These are phyloP conservation scores for Leucaena leucocephala DNA, from an alignment of 306 rosid genomes.

Conservation along the genomic window DNA sequence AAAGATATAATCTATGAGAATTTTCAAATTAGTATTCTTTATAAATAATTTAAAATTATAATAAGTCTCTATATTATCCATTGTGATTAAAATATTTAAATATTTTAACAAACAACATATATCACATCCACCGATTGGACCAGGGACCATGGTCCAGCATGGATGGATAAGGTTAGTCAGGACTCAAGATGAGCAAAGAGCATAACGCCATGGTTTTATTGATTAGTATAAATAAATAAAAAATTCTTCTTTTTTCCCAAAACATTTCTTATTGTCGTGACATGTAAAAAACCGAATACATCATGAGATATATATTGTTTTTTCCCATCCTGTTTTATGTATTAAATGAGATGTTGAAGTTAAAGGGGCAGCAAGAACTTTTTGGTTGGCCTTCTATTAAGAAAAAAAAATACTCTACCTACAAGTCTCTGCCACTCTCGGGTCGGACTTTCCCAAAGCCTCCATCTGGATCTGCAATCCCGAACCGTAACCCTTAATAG, in stretches of 20 bases:
- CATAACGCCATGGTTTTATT: not conserved
- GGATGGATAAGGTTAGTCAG: slow-evolving; percentile 35
- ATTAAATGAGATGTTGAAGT: not conserved
- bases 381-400: not conserved
- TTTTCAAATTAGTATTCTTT: not conserved
- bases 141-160: not conserved
- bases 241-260: not conserved
- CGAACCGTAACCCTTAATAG: slow-evolving; percentile 71
- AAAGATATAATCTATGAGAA: not conserved
- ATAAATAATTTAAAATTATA: not conserved
- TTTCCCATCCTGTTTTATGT: not conserved
- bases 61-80: not conserved
- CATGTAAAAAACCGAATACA: not conserved
- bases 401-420: slow-evolving; percentile 40
- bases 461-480: slow-evolving; percentile 67
- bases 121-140: not conserved
- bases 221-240: too few species aligned
- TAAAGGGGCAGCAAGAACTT: not conserved
- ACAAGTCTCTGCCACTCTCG: slow-evolving; percentile 77
- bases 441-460: slow-evolving; percentile 67
- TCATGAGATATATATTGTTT: not conserved
- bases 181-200: too few species aligned
- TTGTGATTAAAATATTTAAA: not conserved
- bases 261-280: not conserved
- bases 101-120: not conserved